phyloP scores from a whole-genome alignment of 176 grass and related monocot genomes.

The Rhipidocladum racemiflorum region DNA sequence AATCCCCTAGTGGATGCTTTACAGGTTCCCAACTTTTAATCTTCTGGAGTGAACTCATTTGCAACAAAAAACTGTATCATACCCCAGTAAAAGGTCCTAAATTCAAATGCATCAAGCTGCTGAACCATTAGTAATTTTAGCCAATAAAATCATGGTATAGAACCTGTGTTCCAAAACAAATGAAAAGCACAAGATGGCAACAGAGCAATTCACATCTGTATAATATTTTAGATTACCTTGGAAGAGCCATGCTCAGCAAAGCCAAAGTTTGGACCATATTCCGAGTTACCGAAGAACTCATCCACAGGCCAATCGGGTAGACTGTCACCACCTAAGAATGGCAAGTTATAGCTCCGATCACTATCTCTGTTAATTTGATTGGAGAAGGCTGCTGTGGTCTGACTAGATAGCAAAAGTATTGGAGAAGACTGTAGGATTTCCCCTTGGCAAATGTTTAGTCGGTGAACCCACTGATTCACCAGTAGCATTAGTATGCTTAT shows the following conservation, averaged over 20 bases:
- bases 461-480: constrained; percentile 23
- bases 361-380: constrained; percentile 46
- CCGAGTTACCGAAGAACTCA: constrained; percentile 49
- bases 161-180: not conserved
- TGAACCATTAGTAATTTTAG: constrained; percentile 1
- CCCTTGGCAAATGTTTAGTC: constrained; percentile 30
- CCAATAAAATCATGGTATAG: not conserved
- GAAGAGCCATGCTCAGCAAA: constrained; percentile 56
- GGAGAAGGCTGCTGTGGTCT: constrained; percentile 26
- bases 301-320: constrained; percentile 63
- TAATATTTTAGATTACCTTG: constrained; percentile 45
- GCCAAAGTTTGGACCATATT: constrained; percentile 53
- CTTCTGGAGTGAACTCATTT: constrained; percentile 1
- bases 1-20: not conserved
- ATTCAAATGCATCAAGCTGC: not conserved
- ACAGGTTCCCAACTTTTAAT: constrained; percentile 9
- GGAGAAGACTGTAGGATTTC: not conserved
- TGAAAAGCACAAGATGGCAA: not conserved
- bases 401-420: constrained; percentile 30
- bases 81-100: not conserved
- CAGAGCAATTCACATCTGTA: not conserved
- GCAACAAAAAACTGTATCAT: not conserved
- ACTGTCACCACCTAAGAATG: constrained; percentile 38
- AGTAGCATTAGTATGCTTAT: constrained; percentile 8
- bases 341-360: too few species aligned